phyloP scores from a whole-genome alignment of 345 rosid genomes.

The Dipteronia dyeriana region DNA sequence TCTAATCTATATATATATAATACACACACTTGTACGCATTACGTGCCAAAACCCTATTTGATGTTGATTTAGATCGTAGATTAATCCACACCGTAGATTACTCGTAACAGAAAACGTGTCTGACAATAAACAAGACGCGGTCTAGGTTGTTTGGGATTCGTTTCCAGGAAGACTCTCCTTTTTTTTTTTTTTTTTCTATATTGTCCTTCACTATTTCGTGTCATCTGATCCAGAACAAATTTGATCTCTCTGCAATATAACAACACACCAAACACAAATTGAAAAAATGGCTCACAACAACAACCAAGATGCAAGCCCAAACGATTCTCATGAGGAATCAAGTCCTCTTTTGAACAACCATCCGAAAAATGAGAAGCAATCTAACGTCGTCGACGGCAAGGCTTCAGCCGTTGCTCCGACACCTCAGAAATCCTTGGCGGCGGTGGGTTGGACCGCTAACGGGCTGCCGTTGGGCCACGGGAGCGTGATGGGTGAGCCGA shows the following conservation, averaged over 20 bases:
- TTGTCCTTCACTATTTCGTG: neutral
- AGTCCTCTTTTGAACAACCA: conserved; percentile 66
- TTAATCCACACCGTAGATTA: neutral
- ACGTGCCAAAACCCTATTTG: neutral
- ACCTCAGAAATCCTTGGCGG: conserved; percentile 2
- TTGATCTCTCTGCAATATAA: neutral
- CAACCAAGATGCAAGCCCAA: conserved; percentile 21
- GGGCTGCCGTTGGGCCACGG: conserved; percentile 75
- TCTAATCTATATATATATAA: neutral
- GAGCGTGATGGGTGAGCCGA: conserved; percentile 90
- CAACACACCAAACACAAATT: neutral
- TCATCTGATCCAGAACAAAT: neutral
- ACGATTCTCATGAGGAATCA: conserved; percentile 51
- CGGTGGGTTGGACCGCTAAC: conserved; percentile 69
- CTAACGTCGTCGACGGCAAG: conserved; percentile 19
- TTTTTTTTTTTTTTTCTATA: neutral
- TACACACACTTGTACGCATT: neutral
- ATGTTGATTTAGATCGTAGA: neutral
- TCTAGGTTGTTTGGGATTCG: neutral
- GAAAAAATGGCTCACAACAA: conserved; percentile 44
- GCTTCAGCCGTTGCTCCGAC: conserved; percentile 21
- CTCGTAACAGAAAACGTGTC: neutral
- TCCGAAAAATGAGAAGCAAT: conserved; percentile 37
- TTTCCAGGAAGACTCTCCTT: neutral
- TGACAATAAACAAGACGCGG: neutral